Percentiles rank a stretch among this genome's conserved stretches.
phyloP scores from a whole-genome alignment of 75 land plant species.

The Isoetes taiwanensis region DNA sequence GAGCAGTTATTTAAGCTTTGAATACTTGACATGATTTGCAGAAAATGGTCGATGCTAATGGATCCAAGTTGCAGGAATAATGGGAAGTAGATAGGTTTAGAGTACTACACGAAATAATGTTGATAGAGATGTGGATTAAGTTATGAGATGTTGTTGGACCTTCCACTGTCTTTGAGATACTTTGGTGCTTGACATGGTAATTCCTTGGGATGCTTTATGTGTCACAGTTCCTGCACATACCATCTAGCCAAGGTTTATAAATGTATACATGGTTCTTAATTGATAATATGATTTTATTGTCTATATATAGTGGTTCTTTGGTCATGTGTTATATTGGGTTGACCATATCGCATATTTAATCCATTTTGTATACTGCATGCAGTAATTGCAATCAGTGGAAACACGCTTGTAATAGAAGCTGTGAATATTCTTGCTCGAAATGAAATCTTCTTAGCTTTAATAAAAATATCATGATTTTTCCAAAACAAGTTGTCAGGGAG shows the following conservation, averaged over 20 bases:
- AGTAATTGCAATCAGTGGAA: constrained; percentile 74
- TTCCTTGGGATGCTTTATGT: constrained; percentile 54
- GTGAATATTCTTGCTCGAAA: constrained; percentile 56
- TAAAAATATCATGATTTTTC: constrained; percentile 33
- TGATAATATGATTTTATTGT: background rate
- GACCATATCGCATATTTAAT: background rate
- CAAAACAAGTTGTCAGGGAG: constrained; percentile 44
- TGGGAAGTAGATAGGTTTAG: too few species aligned
- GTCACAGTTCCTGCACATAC: constrained; percentile 60
- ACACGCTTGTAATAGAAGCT: constrained; percentile 54
- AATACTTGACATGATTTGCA: too few species aligned
- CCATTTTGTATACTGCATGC: constrained; percentile 7
- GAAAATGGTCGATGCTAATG: too few species aligned
- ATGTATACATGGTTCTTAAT: background rate
- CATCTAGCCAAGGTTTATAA: constrained; percentile 54
- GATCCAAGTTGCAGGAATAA: constrained; percentile 14
- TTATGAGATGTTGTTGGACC: constrained; percentile 2
- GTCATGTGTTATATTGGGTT: background rate
- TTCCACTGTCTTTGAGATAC: constrained; percentile 18
- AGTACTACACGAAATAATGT: too few species aligned
- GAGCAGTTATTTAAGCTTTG: too few species aligned
- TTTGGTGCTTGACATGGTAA: constrained; percentile 30
- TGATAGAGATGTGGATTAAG: too few species aligned
- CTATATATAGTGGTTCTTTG: background rate
- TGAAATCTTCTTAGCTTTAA: constrained; percentile 79